phyloP scores from a whole-genome alignment of 495 filamentous ascomycete species.

The Staphylotrichum tortipilum region DNA sequence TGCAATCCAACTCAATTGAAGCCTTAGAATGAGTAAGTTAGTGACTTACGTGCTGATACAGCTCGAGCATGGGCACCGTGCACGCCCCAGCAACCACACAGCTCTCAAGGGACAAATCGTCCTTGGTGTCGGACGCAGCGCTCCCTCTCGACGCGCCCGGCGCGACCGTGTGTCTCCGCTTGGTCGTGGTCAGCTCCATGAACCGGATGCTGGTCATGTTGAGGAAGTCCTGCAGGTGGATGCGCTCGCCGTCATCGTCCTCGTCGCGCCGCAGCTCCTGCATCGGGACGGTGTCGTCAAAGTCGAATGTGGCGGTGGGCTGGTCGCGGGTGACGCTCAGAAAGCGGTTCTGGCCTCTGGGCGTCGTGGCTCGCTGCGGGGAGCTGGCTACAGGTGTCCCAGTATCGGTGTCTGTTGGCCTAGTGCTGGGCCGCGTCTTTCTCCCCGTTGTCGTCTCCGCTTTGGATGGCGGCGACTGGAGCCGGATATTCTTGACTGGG shows the following conservation, averaged over 20 bases:
- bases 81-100: constrained; percentile 85
- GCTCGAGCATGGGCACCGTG: constrained; percentile 82
- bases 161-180: constrained; percentile 74
- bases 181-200: constrained; percentile 90
- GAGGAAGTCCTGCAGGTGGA: constrained; percentile 85
- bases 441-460: constrained; percentile 53
- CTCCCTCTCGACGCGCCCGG: constrained; percentile 40
- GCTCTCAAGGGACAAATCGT: constrained; percentile 54
- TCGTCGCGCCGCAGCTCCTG: constrained; percentile 35
- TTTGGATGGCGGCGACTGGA: constrained; percentile 58
- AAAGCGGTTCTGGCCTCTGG: constrained; percentile 43
- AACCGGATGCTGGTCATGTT: constrained; percentile 94
- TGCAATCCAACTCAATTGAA: no score
- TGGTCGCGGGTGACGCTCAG: constrained; percentile 36
- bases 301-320: constrained; percentile 37
- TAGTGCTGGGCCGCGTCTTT: constrained; percentile 43
- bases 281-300: constrained; percentile 32
- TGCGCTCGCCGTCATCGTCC: constrained; percentile 49
- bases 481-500: constrained; percentile 65
- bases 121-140: constrained; percentile 35
- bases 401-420: constrained; percentile 15
- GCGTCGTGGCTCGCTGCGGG: constrained; percentile 43
- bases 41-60: constrained; percentile 79
- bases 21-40: not conserved
- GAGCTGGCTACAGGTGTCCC: constrained; percentile 37